Evolutionary conservation across 768 basidiomycete genomes (phyloP), one percentile per base, ranked within the genome.

Genomic region (Cystofilobasidium ferigula): DNA sequence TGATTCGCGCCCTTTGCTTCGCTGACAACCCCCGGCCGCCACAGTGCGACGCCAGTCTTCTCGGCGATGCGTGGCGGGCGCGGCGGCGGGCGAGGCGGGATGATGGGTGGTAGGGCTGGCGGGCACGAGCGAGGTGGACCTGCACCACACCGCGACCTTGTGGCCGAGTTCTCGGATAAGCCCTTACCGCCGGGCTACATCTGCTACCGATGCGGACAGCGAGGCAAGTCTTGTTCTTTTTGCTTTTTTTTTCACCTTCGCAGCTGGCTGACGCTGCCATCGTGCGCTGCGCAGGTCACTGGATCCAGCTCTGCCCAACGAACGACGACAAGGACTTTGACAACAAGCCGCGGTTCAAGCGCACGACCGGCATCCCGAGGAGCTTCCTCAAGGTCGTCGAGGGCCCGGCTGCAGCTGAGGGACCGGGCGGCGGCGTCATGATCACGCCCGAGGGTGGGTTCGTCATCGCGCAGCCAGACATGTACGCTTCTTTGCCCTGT

Each of bases 251-350:
- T 60, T 53, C 26, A n/a, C 18, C 20, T 1, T 45, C 14, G 3
- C 12, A 10, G 9, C 26, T n/a, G n/a, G n/a, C 62, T 58, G 36
- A 62, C 64, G 28, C 16, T 51, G 48, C n/a, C 3, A 6, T 57
- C 24, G 35, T 38, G 65, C 42, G 40, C 34, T 67, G 42, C 71
- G 38, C 64, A 97, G 94, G 95, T 45, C 95, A 99, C 74, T 99
- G 95, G 95, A 99, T 99, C 70, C 93, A 99, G 74, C 89, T 95
- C 69, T 99, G 95, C 74, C 95, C 95, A 1, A 95, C 92, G 8
- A 97, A 97, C 75, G 92, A 87, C 71, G 90, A 99, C 74, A 86
- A 90, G 59, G 90, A 93, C 57, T 95, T 86, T 70, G 90, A 94
- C 76, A 87, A 98, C 72, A 81, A 87, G 64, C 94, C 94, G 56